Evolutionary conservation across 106 monocot genomes (phyloP), one percentile per base, ranked within the genome.

Genomic region (Xerophyta viscosa): DNA sequence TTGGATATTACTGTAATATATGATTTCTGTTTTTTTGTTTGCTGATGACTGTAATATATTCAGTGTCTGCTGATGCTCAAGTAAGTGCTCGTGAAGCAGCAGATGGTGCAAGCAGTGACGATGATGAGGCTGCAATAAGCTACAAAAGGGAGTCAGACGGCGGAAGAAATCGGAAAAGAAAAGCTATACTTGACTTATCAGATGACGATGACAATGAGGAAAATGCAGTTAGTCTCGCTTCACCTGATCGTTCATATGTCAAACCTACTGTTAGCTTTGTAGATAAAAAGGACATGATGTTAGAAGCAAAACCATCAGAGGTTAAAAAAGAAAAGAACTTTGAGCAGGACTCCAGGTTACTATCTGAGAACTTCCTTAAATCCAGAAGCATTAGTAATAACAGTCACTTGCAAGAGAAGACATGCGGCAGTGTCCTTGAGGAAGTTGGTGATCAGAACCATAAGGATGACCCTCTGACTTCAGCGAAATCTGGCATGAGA

Each of bases 181-280:
- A 78, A 56, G 62, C 71, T 20, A 65, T 96, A 60, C 58, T 96
- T 45, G 70, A 86, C 61, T 84, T 70, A 65, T 89, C 96, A 53
- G 96, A 96, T 45, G 81, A 86, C 54, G n/a, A 84, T 46, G 78
- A 77, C 45, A 69, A 80, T n/a, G 80, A 80, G 48, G 87, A 76
- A 58, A 71, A 80, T 55, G 66, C 65, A 25, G 68, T 82, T 2
- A 76, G 63, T 42, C 70, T 86, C 63, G 59, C 78, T 48, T 82
- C 89, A 31, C 96, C 96, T 45, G 84, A 65, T 39, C 57, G 59
- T 61, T 66, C 74, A 58, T 67, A 36, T 28, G 63, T 24, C 24
- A 44, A 36, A 5, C 33, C 51, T 31, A 18, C 14, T 36, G 6
- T 48, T 54, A 52, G 57, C n/a, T 39, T 27, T 71, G 8, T 52